Percentiles rank a stretch among this genome's conserved stretches.
phyloP scores from a whole-genome alignment of 306 rosid species.

The Canavalia gladiata region DNA sequence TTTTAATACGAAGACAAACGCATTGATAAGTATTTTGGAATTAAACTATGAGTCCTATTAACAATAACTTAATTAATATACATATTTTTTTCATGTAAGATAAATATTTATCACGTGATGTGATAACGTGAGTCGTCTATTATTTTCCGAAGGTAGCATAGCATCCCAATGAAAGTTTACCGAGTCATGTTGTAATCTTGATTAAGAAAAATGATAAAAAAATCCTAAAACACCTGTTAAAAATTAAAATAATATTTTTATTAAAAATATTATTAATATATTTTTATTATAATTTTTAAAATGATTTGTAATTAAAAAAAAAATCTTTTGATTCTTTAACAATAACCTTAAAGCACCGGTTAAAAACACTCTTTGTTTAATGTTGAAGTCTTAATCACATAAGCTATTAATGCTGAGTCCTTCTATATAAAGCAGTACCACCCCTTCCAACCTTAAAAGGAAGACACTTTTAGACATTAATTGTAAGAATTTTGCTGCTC shows the following conservation, averaged over 20 bases:
- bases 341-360: too few relatives aligned
- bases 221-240: too few relatives aligned
- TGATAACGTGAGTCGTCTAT: not conserved
- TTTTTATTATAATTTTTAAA: too few relatives aligned
- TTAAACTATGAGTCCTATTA: not conserved
- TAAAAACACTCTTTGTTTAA: not conserved
- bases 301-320: too few relatives aligned
- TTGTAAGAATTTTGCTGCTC: not conserved
- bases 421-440: not conserved
- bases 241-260: too few relatives aligned
- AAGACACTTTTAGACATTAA: not conserved
- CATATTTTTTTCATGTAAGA: not conserved
- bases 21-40: not conserved
- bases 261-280: too few relatives aligned
- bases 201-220: too few relatives aligned
- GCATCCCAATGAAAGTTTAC: too few relatives aligned
- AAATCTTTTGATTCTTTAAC: too few relatives aligned
- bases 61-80: not conserved
- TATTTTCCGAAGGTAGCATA: too few relatives aligned
- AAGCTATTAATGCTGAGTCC: not conserved
- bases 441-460: not conserved
- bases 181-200: too few relatives aligned
- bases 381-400: not conserved
- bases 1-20: too few relatives aligned
- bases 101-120: not conserved